Evolutionary conservation across 257 asterid species (phyloP).

Genomic region (Primulina huaijiensis): DNA sequence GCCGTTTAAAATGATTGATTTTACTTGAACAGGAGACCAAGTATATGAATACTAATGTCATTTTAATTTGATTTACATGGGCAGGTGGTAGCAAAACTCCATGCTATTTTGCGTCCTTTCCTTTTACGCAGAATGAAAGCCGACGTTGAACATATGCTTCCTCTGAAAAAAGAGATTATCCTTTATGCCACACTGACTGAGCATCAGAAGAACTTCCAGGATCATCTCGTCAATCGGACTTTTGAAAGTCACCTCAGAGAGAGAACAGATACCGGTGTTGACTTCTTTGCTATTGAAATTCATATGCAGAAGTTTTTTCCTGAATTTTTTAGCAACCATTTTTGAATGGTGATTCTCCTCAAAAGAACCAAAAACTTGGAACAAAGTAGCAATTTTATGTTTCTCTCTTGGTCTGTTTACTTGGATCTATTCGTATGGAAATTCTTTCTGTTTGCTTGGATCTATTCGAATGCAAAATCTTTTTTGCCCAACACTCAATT

Average conservation of each 20-base stretch:
- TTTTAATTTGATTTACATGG: conserved; percentile 21
- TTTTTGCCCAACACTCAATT: neutral
- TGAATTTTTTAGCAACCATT: neutral
- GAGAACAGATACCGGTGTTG: conserved; percentile 50
- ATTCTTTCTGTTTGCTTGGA: neutral
- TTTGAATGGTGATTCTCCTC: conserved; percentile 2
- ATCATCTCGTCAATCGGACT: conserved; percentile 77
- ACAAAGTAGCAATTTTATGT: neutral
- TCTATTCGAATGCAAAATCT: neutral
- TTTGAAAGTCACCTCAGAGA: conserved; percentile 60
- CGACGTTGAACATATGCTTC: conserved; percentile 88
- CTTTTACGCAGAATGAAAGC: conserved; percentile 88
- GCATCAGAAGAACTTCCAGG: conserved; percentile 81
- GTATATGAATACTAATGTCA: conserved; percentile 7
- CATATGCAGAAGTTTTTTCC: neutral
- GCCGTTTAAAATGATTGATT: conserved; percentile 13
- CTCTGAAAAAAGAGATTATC: conserved; percentile 89
- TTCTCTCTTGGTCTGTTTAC: conserved; percentile 43
- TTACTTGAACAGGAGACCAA: conserved; percentile 12
- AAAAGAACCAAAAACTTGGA: neutral
- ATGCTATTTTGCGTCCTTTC: conserved; percentile 92
- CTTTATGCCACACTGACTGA: conserved; percentile 83
- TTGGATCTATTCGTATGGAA: too few relatives aligned
- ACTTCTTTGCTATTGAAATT: neutral
- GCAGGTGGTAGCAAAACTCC: conserved; percentile 95